Evolutionary conservation across 306 rosid species (phyloP), one percentile per base, ranked within the genome.

Genomic region (Benincasa hispida): DNA sequence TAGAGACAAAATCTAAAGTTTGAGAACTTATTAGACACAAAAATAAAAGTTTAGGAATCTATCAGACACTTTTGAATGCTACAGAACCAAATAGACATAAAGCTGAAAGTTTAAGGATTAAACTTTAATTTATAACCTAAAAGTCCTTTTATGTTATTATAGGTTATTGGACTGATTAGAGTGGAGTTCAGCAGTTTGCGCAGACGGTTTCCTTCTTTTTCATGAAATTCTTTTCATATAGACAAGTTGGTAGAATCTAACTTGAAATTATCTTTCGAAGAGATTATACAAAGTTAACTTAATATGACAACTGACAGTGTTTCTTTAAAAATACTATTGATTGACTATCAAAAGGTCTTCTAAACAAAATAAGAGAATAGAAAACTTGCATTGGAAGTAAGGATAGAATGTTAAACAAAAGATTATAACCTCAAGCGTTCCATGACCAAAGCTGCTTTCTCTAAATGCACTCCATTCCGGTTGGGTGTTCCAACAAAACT

Each of bases 371-470:
- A 50, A 17, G 55, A 50, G 55, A 50, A 14, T 15, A 48, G n/a
- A 56, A 56, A 56, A 56, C 0, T 30, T 17, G 42, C 3, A 37
- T 61, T 30, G 7, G 11, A 6, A 19, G 19, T 18, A 72, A 75
- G 61, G 30, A 21, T 2, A 27, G 39, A 37, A 67, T 22, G 30
- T 21, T 42, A 67, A 67, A 67, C 32, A 47, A 72, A 72, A 72
- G 47, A 34, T 60, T 85, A 24, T 41, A 6, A 91, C 98, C 98
- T 93, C 96, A 60, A 93, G 89, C 53, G 86, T 89, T 22, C 98
- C 98, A 84, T 93, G 98, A 67, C 98, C 98, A 83, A 93, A 91
- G 90, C 96, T 93, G 86, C 97, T 91, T 86, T 93, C 98, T 87
- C 98, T 82, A 81, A 88, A 91, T 17, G 97, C 98, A 82, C 97